Percentiles rank a stretch among this genome's conserved stretches.
Evolutionary conservation across 2,329 filamentous ascomycete genomes (phyloP).

Genomic region (Pleurostoma richardsiae): DNA sequence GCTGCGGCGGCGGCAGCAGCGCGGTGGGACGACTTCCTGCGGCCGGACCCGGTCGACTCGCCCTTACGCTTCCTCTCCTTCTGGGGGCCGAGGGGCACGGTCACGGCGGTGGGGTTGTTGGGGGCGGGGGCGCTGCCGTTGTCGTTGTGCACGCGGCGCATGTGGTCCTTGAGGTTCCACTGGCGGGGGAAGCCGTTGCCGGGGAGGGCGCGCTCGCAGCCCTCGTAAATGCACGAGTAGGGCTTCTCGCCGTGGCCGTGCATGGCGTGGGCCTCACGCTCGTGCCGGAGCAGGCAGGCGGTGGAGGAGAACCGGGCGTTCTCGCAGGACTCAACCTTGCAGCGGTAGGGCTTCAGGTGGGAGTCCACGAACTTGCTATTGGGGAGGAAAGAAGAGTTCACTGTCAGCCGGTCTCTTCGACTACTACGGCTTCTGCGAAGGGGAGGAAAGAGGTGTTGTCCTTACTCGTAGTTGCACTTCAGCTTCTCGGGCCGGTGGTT

Average conservation of each 20-base stretch:
- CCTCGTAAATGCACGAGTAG: constrained; percentile 80
- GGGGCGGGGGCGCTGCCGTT: constrained; percentile 30
- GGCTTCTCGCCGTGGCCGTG: constrained; percentile 93
- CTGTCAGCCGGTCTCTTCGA: constrained; percentile 10
- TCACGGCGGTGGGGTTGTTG: constrained; percentile 23
- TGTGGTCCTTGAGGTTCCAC: constrained; percentile 96
- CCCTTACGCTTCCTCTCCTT: constrained; percentile 52
- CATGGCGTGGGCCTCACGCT: constrained; percentile 92
- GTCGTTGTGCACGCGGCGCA: constrained; percentile 86
- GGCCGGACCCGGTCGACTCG: constrained; percentile 41
- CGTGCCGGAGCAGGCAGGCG: constrained; percentile 88
- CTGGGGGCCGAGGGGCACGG: constrained; percentile 13
- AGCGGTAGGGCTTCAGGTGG: constrained; percentile 92
- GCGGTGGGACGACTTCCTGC: constrained; percentile 38
- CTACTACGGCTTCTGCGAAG: background rate
- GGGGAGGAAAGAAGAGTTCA: constrained; percentile 6
- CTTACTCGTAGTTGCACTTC: constrained; percentile 99
- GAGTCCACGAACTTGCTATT: constrained; percentile 93
- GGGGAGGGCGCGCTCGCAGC: constrained; percentile 75
- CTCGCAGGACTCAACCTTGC: constrained; percentile 79
- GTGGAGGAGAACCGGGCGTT: constrained; percentile 91
- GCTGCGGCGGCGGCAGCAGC: constrained; percentile 18
- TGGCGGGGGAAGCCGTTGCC: constrained; percentile 90
- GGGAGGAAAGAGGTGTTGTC: constrained; percentile 8
- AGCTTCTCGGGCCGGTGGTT: constrained; percentile 91